These are phyloP conservation scores for Cladophialophora chaetospira DNA, from an alignment of 2,329 filamentous ascomycete genomes.

Conservation along the genomic window DNA sequence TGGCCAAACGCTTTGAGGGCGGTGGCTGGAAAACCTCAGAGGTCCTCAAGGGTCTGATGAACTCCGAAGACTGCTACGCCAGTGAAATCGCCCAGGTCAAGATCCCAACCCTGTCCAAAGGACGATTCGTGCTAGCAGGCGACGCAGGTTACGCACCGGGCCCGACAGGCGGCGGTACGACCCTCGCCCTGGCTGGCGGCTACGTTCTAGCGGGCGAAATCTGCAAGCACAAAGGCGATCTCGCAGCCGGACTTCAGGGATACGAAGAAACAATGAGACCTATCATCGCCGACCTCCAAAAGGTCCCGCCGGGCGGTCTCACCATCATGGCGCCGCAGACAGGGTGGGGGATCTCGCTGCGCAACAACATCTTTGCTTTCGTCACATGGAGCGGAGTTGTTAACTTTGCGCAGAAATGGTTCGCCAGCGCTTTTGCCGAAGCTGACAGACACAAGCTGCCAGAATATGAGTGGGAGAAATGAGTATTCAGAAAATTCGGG, in stretches of 20 bases:
- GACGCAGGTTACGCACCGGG: constrained; percentile 49
- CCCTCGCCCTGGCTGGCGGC: constrained; percentile 43
- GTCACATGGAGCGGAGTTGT: constrained; percentile 42
- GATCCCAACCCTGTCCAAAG: constrained; percentile 41
- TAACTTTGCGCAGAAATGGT: constrained; percentile 37
- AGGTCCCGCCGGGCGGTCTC: constrained; percentile 39
- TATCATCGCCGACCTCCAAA: constrained; percentile 40
- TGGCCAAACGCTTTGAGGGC: constrained; percentile 37
- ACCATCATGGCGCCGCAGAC: constrained; percentile 49
- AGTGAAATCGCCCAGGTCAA: constrained; percentile 43
- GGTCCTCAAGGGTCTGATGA: constrained; percentile 39
- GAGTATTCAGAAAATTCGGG: neutral
- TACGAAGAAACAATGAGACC: constrained; percentile 45
- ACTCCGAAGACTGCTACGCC: constrained; percentile 49
- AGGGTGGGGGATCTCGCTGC: constrained; percentile 48
- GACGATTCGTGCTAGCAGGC: constrained; percentile 46
- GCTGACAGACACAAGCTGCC: constrained; percentile 41
- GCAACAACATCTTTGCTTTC: constrained; percentile 47
- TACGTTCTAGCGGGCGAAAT: constrained; percentile 60
- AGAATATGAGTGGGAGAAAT: constrained; percentile 41
- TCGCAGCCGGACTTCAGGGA: constrained; percentile 38
- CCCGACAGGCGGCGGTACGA: constrained; percentile 42
- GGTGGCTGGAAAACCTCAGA: constrained; percentile 43
- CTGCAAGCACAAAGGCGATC: constrained; percentile 33
- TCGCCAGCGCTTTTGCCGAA: constrained; percentile 38